Percentiles rank a stretch among this genome's conserved stretches.
Conservation (phyloP, 768 basidiomycete species). For the Pleurotus citrinopileatus region DNA sequence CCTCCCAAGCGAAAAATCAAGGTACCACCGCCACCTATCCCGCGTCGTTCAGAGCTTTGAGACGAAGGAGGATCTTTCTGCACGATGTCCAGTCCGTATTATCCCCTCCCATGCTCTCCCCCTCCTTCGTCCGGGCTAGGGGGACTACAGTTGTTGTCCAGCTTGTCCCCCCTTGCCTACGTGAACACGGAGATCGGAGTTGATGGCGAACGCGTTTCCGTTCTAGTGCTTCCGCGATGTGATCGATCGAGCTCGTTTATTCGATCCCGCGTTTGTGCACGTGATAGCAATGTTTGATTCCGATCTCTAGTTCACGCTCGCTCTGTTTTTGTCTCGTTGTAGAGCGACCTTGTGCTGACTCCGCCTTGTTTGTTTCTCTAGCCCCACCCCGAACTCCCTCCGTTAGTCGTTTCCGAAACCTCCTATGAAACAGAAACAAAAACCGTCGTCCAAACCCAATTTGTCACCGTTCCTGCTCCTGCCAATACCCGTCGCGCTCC, state of each 20-base stretch:
- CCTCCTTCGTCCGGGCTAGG: constrained; percentile 91
- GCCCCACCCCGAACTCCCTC: constrained; percentile 47
- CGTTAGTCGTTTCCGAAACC: constrained; percentile 42
- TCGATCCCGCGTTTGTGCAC: constrained; percentile 37
- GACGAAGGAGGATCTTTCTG: constrained; percentile 79
- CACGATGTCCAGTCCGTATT: constrained; percentile 72
- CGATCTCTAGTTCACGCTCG: constrained; percentile 17
- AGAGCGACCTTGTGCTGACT: constrained; percentile 32
- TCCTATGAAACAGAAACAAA: constrained; percentile 60
- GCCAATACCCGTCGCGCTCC: constrained; percentile 77
- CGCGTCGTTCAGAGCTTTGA: constrained; percentile 91
- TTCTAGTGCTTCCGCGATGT: constrained; percentile 17
- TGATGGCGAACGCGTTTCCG: constrained; percentile 33
- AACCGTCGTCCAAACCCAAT: constrained; percentile 63
- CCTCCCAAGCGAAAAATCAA: constrained; percentile 76
- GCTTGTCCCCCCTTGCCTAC: constrained; percentile 75
- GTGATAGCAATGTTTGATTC: constrained; percentile 31
- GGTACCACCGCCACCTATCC: constrained; percentile 77
- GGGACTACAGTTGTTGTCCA: constrained; percentile 71
- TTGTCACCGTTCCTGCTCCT: constrained; percentile 70
- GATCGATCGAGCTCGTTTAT: constrained; percentile 31
- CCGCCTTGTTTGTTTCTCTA: constrained; percentile 23
- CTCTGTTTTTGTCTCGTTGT: constrained; percentile 29
- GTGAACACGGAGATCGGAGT: constrained; percentile 33
- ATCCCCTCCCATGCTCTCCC: constrained; percentile 49